A percentile compares a stretch with the other conserved stretches of the same genome.
Evolutionary conservation across 2,329 filamentous ascomycete genomes (phyloP).

Genomic region (Chrysoporthe austroafricana): DNA sequence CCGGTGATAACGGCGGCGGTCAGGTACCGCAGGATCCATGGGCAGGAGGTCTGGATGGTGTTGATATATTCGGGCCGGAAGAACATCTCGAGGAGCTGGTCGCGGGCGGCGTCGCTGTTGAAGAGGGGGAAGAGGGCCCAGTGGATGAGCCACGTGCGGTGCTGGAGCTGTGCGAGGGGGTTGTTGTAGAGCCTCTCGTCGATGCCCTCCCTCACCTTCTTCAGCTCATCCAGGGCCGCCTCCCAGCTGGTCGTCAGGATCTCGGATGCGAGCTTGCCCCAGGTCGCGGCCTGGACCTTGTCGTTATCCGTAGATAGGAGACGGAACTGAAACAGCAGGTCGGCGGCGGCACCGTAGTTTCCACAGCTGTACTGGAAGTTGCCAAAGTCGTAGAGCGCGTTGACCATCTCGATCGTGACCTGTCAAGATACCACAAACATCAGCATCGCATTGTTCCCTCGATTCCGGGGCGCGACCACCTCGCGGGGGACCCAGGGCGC

Average conservation of each 20-base stretch:
- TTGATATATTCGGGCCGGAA: constrained; percentile 98
- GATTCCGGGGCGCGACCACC: too few species aligned
- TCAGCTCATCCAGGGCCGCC: constrained; percentile 84
- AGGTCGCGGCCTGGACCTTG: constrained; percentile 92
- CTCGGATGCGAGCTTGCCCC: constrained; percentile 96
- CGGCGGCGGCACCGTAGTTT: constrained; percentile 86
- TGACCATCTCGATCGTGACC: constrained; percentile 93
- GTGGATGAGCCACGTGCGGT: constrained; percentile 97
- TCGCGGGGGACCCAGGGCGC: too few species aligned
- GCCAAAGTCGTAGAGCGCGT: constrained; percentile 92
- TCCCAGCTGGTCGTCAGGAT: constrained; percentile 97
- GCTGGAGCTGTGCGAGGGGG: constrained; percentile 90
- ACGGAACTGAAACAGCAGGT: constrained; percentile 96
- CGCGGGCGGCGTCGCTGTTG: constrained; percentile 91
- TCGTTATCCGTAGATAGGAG: constrained; percentile 98
- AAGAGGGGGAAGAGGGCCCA: constrained; percentile 99
- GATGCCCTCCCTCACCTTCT: constrained; percentile 89
- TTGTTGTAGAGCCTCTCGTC: constrained; percentile 96
- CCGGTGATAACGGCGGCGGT: constrained; percentile 94
- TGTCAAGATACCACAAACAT: constrained; percentile 36
- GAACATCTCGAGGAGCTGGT: constrained; percentile 91
- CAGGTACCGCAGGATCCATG: constrained; percentile 94
- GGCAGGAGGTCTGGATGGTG: constrained; percentile 97
- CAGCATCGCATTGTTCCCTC: constrained; percentile 1
- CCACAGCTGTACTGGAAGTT: constrained; percentile 98